Evolutionary conservation across 768 basidiomycete genomes (phyloP).

Genomic region (Kwoniella sp.): DNA sequence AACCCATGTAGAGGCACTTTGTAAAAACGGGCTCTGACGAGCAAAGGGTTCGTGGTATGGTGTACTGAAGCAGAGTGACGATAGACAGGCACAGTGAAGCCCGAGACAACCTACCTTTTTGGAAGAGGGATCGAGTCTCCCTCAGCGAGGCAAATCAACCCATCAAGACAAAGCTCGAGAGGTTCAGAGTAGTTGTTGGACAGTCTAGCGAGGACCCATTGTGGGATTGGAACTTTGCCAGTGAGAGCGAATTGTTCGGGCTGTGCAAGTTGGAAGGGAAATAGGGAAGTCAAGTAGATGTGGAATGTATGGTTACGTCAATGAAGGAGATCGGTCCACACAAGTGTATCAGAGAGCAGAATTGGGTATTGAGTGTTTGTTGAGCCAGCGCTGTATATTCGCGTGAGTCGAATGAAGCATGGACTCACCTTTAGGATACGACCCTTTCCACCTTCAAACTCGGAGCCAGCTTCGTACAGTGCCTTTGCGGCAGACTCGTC

Average conservation of each 20-base stretch:
- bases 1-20: no score
- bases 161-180: background rate
- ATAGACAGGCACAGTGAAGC: no score
- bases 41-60: no score
- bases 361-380: no score
- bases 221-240: background rate
- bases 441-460: background rate
- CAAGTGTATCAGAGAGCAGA: no score
- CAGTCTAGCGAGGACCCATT: background rate
- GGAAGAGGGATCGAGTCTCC: background rate
- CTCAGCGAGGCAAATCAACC: background rate
- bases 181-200: background rate
- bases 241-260: background rate
- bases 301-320: no score
- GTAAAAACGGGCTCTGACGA: no score
- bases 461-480: background rate
- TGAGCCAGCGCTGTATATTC: no score
- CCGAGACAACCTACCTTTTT: background rate
- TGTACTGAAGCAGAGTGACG: no score
- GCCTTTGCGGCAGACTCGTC: background rate
- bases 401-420: no score
- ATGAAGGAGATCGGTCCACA: no score
- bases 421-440: background rate
- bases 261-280: background rate
- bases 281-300: no score